Evolutionary conservation across 129 eudicot genomes (phyloP).

Genomic region (Chrysanthemum makinoi): DNA sequence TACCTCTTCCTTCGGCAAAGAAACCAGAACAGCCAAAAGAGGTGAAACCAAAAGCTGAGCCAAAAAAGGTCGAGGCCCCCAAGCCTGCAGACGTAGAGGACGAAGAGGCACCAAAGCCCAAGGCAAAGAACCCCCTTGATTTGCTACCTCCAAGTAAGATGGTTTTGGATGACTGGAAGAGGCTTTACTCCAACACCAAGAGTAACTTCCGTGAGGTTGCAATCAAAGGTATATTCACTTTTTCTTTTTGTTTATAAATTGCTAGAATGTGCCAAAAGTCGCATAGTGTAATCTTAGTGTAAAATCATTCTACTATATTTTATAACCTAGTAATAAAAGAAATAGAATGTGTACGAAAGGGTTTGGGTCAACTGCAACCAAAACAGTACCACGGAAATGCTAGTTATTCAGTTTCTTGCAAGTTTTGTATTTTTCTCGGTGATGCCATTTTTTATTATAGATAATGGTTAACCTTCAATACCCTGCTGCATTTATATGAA

Average conservation of each 20-base stretch:
- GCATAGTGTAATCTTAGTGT: too few species aligned
- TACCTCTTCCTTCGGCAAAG: slow-evolving; percentile 60
- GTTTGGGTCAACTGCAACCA: too few species aligned
- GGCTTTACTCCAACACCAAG: slow-evolving; percentile 95
- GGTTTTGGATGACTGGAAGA: slow-evolving; percentile 97
- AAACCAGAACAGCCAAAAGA: slow-evolving; percentile 36
- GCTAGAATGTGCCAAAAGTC: not conserved
- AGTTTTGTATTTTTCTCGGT: too few species aligned
- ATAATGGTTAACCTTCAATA: too few species aligned
- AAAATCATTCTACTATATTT: too few species aligned
- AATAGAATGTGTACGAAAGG: too few species aligned
- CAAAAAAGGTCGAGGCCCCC: slow-evolving; percentile 59
- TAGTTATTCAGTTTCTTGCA: too few species aligned
- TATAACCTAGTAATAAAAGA: too few species aligned
- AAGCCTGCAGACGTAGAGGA: slow-evolving; percentile 59
- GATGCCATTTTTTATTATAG: too few species aligned
- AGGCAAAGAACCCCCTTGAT: slow-evolving; percentile 93
- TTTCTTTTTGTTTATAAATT: not conserved
- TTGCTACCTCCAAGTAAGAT: slow-evolving; percentile 87
- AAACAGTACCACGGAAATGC: too few species aligned
- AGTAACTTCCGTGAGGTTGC: slow-evolving; percentile 97
- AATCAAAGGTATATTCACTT: slow-evolving; percentile 59
- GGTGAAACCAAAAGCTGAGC: slow-evolving; percentile 52
- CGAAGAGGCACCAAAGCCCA: slow-evolving; percentile 96
- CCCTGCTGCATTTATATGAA: not conserved